Evolutionary conservation across 1,284 basidiomycete genomes (phyloP).

Genomic region (Apiotrichum domesticum): DNA sequence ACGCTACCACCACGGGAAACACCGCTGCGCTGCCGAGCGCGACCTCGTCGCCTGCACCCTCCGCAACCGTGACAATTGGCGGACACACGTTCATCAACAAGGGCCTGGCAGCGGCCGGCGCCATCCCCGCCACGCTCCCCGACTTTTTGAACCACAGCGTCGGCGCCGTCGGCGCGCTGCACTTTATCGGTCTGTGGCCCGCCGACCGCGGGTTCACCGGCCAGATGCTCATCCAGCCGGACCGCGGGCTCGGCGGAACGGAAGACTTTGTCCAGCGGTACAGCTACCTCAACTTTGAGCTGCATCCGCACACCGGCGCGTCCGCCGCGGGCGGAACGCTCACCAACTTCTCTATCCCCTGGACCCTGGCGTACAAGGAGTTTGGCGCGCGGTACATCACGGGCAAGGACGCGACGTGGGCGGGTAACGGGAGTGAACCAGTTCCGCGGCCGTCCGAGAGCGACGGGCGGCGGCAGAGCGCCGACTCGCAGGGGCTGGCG

Average conservation of each 20-base stretch:
- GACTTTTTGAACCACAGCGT: conserved; percentile 41
- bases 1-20: too few species aligned
- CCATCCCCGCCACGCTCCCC: conserved; percentile 25
- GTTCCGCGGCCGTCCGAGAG: conserved; percentile 28
- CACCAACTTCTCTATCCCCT: conserved; percentile 51
- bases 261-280: conserved; percentile 59
- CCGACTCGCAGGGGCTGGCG: conserved; percentile 61
- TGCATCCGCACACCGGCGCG: conserved; percentile 55
- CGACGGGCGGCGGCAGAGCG: conserved; percentile 50
- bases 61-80: conserved; percentile 9
- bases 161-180: conserved; percentile 37
- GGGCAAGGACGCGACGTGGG: conserved; percentile 56
- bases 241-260: conserved; percentile 50
- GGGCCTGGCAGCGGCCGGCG: conserved; percentile 43
- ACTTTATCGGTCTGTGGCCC: conserved; percentile 17
- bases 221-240: conserved; percentile 53
- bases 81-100: conserved; percentile 32
- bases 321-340: conserved; percentile 57
- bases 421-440: conserved; percentile 39
- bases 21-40: too few species aligned
- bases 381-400: conserved; percentile 40
- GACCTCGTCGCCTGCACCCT: too few species aligned
- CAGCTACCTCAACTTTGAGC: conserved; percentile 55
- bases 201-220: conserved; percentile 45
- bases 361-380: conserved; percentile 57